Conservation (phyloP, 345 rosid species). For the Ceriops decandra region DNA sequence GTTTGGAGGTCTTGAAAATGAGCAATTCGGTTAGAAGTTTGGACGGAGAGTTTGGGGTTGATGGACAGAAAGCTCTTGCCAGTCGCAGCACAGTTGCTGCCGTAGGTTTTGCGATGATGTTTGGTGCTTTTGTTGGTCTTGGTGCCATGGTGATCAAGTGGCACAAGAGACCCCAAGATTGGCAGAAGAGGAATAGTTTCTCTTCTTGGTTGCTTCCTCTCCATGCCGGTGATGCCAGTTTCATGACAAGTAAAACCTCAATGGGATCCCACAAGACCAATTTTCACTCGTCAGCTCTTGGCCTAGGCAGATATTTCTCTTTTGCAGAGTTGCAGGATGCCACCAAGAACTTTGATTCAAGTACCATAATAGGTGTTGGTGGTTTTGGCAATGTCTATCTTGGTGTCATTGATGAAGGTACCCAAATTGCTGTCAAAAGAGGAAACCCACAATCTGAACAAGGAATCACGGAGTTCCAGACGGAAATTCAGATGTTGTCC, state of each 20-base stretch:
- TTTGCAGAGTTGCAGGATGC: constrained; percentile 13
- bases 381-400: constrained; percentile 16
- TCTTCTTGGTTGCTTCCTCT: constrained; percentile 3
- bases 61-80: background rate
- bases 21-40: constrained; percentile 15
- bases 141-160: constrained; percentile 7
- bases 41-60: constrained; percentile 18
- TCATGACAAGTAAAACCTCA: background rate
- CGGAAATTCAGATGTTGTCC: constrained; percentile 14
- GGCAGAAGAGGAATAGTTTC: constrained; percentile 17
- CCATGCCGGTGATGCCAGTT: background rate
- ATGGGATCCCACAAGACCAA: constrained; percentile 2
- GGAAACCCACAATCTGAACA: constrained; percentile 8
- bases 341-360: constrained; percentile 11
- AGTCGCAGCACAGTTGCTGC: constrained; percentile 5
- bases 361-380: constrained; percentile 1
- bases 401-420: background rate
- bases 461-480: constrained; percentile 10
- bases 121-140: constrained; percentile 8
- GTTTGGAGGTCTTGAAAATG: constrained; percentile 9
- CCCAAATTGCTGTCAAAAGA: constrained; percentile 1
- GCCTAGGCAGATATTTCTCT: constrained; percentile 16
- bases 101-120: constrained; percentile 12
- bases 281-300: constrained; percentile 5
- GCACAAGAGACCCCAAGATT: constrained; percentile 17